These are phyloP conservation scores for Paramecium octaurelia DNA, from an alignment of 73 alveolate species.

Conservation along the genomic window DNA sequence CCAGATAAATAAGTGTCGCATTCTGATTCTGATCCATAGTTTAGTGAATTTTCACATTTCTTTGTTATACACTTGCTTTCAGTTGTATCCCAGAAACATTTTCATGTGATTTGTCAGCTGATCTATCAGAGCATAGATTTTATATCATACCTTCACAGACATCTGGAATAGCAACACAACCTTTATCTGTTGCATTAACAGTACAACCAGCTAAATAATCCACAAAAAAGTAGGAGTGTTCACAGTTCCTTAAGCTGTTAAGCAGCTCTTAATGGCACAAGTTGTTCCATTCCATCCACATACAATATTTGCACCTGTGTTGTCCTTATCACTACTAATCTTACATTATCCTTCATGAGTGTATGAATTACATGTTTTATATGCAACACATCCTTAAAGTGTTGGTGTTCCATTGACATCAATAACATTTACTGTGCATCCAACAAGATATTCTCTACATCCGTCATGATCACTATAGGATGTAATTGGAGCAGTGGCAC, in stretches of 20 bases:
- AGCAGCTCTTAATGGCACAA: not conserved
- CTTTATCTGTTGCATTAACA: slow-evolving; percentile 3
- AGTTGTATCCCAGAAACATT: not conserved
- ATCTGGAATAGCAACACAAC: not conserved
- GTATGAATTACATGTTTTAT: not conserved
- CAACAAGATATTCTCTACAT: not conserved
- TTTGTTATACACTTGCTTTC: not conserved
- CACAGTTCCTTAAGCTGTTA: not conserved
- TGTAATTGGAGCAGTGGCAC: not conserved
- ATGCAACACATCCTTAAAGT: not conserved
- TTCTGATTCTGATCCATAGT: not conserved
- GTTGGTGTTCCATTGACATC: not conserved
- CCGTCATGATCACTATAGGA: not conserved
- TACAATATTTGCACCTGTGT: no score
- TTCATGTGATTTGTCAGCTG: not conserved
- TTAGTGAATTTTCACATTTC: slow-evolving; percentile 14
- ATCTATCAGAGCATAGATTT: not conserved
- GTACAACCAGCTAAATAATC: not conserved
- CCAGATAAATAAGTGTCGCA: not conserved
- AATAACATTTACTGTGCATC: not conserved
- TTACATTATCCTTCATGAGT: not conserved
- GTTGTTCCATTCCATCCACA: slow-evolving; percentile 7
- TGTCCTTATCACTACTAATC: not conserved
- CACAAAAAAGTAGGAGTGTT: not conserved
- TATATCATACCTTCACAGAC: not conserved